phyloP scores from a whole-genome alignment of 148 eudicot genomes.

The Chenopodium album region DNA sequence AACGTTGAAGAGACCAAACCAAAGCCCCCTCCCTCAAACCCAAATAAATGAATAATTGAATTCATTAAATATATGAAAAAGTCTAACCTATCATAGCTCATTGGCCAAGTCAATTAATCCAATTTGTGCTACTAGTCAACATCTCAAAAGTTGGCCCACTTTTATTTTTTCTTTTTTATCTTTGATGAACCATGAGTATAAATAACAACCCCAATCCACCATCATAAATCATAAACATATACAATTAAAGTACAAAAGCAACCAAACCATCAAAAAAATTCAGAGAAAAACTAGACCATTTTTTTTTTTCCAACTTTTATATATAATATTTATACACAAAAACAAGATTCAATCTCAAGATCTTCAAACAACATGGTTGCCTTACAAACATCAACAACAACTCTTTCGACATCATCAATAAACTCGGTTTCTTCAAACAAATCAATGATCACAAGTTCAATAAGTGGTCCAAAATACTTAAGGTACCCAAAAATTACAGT shows the following conservation, averaged over 20 bases:
- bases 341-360: not conserved
- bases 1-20: not conserved
- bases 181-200: not conserved
- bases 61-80: constrained; percentile 2
- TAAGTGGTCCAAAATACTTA: constrained; percentile 12
- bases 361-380: constrained; percentile 5
- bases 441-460: not conserved
- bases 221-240: not conserved
- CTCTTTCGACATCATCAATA: not conserved
- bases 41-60: not conserved
- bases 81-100: not conserved
- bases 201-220: not conserved
- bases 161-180: not conserved
- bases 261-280: not conserved
- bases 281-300: not conserved
- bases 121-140: constrained; percentile 12
- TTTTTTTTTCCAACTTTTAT: not conserved
- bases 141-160: constrained; percentile 13
- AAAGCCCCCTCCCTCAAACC: not conserved
- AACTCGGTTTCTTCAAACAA: no score
- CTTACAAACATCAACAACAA: constrained; percentile 1
- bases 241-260: not conserved
- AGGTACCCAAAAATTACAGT: constrained; percentile 12
- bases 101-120: constrained; percentile 12
- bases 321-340: not conserved